Percentiles rank a stretch among this genome's conserved stretches.
These are phyloP conservation scores for Chenopodium suecicum DNA, from an alignment of 148 eudicot genomes.

Conservation along the genomic window DNA sequence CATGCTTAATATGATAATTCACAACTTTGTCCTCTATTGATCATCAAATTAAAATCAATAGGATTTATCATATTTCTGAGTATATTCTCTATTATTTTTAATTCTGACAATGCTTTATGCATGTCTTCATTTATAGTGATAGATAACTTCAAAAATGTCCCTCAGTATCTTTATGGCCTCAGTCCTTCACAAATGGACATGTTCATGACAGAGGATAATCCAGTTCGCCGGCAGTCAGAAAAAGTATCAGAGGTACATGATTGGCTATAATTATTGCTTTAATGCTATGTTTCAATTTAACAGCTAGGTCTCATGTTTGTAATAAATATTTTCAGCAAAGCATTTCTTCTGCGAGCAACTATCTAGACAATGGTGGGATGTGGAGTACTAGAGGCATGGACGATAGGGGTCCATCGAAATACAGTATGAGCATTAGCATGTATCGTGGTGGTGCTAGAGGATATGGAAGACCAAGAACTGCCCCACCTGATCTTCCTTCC, in stretches of 20 bases:
- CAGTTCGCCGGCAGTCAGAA: conserved; percentile 58
- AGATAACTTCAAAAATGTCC: conserved; percentile 69
- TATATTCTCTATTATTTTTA: not conserved
- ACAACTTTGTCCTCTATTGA: not conserved
- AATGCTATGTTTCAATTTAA: conserved; percentile 2
- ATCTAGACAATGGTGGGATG: conserved; percentile 67
- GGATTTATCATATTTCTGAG: not conserved
- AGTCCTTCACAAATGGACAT: conserved; percentile 74
- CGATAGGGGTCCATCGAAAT: conserved; percentile 57
- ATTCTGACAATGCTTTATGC: not conserved
- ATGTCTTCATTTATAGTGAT: conserved; percentile 47
- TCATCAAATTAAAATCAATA: not conserved
- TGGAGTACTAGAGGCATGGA: conserved; percentile 48
- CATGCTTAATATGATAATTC: not conserved
- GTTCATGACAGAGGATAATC: conserved; percentile 87
- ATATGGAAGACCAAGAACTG: conserved; percentile 61
- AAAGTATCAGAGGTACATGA: conserved; percentile 66
- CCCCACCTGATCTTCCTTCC: conserved; percentile 91
- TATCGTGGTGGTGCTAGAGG: conserved; percentile 65
- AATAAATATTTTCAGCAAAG: conserved; percentile 52
- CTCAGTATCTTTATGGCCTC: conserved; percentile 77
- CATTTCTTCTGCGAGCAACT: conserved; percentile 58
- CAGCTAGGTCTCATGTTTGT: conserved; percentile 15
- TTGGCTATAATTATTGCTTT: not conserved
- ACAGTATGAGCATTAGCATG: conserved; percentile 80